Evolutionary conservation across 169 alveolate species (phyloP), one percentile per base, ranked within the genome.

Genomic region (Cryptosporidium canis): DNA sequence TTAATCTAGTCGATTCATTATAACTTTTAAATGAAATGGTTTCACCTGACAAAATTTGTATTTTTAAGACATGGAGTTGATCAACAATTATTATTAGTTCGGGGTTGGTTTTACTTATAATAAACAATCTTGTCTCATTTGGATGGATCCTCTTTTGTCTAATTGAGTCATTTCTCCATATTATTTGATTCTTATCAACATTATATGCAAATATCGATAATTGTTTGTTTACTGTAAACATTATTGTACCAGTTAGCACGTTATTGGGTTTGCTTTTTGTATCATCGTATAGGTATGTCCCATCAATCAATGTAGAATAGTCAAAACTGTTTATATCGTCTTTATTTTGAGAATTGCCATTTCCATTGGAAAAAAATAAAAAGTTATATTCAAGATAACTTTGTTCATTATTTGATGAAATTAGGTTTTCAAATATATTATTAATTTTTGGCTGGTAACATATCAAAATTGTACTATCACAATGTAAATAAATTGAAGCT

Each of bases 151-250:
- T 21, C 1, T 35, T 55, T 43, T 47, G 83, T 51, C 47, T 70
- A 21, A 70, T 29, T 5, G 37, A 8, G 66, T 70, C 84, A 70
- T 70, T 70, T 51, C 84, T 70, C 84, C 84, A 70, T 7, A 70
- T 24, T 29, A 70, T 31, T 41, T 37, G 33, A 9, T 48, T 27
- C 2, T 18, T 33, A 16, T 70, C 67, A n/a, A 70, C 9, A 7
- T 29, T 27, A 18, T 70, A 70, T 16, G 67, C 67, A 31, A 70
- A 55, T 0, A 70, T 29, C 11, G 84, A 70, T 16, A 27, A 27
- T 51, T 70, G 14, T 16, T 55, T 70, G 33, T 70, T 70, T 51
- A 70, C 53, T 2, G 84, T 70, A 12, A 70, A 18, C 84, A 70
- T 29, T 6, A 70, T 70, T 4, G 84, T 70, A 12, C 84, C 84